Base-by-base conservation (phyloP, 1,284 basidiomycete species). In the Puccinia hordei region DNA sequence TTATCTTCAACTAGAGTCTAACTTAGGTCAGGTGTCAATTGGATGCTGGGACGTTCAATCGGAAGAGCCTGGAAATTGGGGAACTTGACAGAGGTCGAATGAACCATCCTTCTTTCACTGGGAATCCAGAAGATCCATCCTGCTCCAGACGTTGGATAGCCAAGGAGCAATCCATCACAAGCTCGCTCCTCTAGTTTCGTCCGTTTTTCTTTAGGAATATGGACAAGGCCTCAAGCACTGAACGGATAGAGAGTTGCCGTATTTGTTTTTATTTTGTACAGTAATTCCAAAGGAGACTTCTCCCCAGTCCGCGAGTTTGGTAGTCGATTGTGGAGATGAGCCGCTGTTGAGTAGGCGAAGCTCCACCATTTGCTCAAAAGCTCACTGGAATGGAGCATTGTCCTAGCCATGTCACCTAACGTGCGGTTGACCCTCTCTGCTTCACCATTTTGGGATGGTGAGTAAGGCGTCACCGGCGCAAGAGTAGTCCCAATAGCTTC, bases 401-500 rank as follows among this genome's bases (percentile, higher is more conserved):
- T 72, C 6, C 49, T 0, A 0, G 69, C 69, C 69, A 72, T 72
- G 6, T 72, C 30, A 12, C 69, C 69, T 15, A 72, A 10, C 0
- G 69, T 72, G 0, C 27, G 44, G 51, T 72, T 72, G 1, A 24
- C 41, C 0, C 69, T 6, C 27, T 72, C 69, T 4, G 69, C 69
- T 53, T 53, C 69, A 5, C 69, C 49, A 53, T 72, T 72, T 19
- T 72, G 69, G 10, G 22, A 6, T 2, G 69, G 69, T 5, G 51
- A 41, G 33, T 72, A 72, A 19, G 69, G 69, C 19, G 27, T 19
- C 0, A 49, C 22, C 13, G 49, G 69, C 2, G 51, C 51, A 0
- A 51, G 27, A 0, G 13, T n/a, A 2, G 49, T 53, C 10, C 69
- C 41, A 10, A 72, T 5, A 0, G 51, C 30, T 0, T 12, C 51